Evolutionary conservation across 2,329 filamentous ascomycete genomes (phyloP).

Genomic region (Penicillium griseofulvum): DNA sequence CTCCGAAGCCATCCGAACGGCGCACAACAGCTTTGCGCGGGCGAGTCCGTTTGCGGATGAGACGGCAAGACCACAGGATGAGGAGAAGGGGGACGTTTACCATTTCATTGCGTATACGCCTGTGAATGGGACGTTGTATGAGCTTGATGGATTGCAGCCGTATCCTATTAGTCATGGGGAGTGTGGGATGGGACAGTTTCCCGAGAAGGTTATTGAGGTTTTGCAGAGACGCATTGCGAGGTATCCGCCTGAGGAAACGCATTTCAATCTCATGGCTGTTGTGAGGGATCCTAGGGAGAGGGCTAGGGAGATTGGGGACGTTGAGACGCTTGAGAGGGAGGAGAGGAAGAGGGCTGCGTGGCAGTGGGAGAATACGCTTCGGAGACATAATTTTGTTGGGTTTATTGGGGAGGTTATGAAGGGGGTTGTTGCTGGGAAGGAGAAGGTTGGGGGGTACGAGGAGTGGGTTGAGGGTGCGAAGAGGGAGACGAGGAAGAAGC

Average conservation of each 20-base stretch:
- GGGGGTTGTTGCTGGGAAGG: conserved; percentile 73
- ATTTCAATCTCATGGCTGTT: conserved; percentile 94
- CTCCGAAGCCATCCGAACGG: conserved; percentile 67
- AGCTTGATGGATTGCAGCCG: conserved; percentile 91
- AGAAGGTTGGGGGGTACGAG: conserved; percentile 65
- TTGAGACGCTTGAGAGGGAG: conserved; percentile 73
- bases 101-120: conserved; percentile 96
- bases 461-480: conserved; percentile 75
- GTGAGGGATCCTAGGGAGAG: conserved; percentile 75
- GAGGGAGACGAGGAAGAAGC: conserved; percentile 42
- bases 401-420: conserved; percentile 90
- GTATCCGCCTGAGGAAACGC: conserved; percentile 83
- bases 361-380: conserved; percentile 91
- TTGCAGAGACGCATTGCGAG: conserved; percentile 77
- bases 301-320: conserved; percentile 78
- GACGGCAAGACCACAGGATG: conserved; percentile 69
- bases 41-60: conserved; percentile 92
- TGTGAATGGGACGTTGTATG: conserved; percentile 77
- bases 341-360: conserved; percentile 80
- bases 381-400: conserved; percentile 92
- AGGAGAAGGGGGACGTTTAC: conserved; percentile 78
- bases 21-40: conserved; percentile 87
- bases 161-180: conserved; percentile 85
- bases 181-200: conserved; percentile 69
- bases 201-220: conserved; percentile 79